Evolutionary conservation across 2,329 filamentous ascomycete species (phyloP).

Genomic region (Bipolaris bicolor): DNA sequence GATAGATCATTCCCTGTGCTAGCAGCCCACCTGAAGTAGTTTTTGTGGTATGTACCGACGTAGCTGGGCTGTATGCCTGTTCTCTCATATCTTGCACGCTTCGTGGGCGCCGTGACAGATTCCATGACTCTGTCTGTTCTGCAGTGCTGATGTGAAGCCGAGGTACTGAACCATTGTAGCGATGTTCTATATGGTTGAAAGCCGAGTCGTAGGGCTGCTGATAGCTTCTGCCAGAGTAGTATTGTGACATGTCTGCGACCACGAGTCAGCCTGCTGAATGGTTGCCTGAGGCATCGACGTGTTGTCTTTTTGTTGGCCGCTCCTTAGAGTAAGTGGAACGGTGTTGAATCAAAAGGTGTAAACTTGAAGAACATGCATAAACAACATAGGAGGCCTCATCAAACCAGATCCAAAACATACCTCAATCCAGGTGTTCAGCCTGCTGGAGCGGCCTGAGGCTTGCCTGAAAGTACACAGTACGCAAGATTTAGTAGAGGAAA

Average conservation of each 20-base stretch:
- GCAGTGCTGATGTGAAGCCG: slow-evolving; percentile 17
- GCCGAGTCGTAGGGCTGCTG: slow-evolving; percentile 23
- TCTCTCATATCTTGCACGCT: slow-evolving; percentile 17
- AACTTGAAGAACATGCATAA: background rate
- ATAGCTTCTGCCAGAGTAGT: slow-evolving; percentile 24
- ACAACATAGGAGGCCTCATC: background rate
- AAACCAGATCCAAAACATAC: slow-evolving; percentile 11
- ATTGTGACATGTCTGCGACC: slow-evolving; percentile 38
- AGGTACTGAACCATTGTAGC: slow-evolving; percentile 14
- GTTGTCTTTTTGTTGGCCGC: background rate
- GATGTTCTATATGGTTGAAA: slow-evolving; percentile 22
- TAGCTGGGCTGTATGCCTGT: slow-evolving; percentile 26
- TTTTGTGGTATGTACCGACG: slow-evolving; percentile 19
- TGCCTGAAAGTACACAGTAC: slow-evolving; percentile 28
- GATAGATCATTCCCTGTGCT: slow-evolving; percentile 9
- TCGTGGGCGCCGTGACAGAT: slow-evolving; percentile 11
- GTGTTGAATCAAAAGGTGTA: background rate
- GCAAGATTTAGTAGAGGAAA: slow-evolving; percentile 22
- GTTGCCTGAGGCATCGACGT: slow-evolving; percentile 17
- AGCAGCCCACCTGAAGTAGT: slow-evolving; percentile 16
- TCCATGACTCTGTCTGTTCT: slow-evolving; percentile 28
- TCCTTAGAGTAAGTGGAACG: background rate
- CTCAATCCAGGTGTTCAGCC: slow-evolving; percentile 16
- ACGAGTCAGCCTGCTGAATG: slow-evolving; percentile 29
- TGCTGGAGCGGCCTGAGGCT: slow-evolving; percentile 39